Conservation (phyloP, 768 basidiomycete genomes). For the Brasilioporus rufonigricans region DNA sequence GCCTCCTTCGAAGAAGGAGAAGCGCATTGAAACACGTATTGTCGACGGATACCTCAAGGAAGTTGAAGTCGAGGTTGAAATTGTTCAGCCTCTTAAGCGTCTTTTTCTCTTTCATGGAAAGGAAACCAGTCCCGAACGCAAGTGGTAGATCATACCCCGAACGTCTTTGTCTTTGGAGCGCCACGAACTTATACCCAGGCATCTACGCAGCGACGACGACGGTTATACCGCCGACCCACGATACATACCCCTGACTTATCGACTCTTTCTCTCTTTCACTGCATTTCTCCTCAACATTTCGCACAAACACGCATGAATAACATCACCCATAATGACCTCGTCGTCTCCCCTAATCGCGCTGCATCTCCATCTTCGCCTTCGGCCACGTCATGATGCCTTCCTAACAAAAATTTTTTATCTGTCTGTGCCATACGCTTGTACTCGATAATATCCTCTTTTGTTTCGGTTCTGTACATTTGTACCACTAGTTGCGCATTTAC, state of each 20-base stretch:
- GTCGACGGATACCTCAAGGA: conserved; percentile 50
- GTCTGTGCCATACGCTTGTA: conserved; percentile 35
- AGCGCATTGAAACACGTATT: conserved; percentile 46
- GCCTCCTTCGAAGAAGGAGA: conserved; percentile 54
- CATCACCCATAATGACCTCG: conserved; percentile 29
- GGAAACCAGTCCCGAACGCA: conserved; percentile 29
- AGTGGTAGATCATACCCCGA: conserved; percentile 24
- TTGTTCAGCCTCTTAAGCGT: conserved; percentile 54
- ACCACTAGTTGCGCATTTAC: conserved; percentile 35
- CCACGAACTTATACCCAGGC: conserved; percentile 29
- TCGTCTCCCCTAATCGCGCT: conserved; percentile 33
- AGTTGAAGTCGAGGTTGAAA: conserved; percentile 52
- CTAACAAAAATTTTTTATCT: conserved; percentile 21
- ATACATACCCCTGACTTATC: conserved; percentile 39
- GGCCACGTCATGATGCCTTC: conserved; percentile 16
- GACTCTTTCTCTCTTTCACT: conserved; percentile 4
- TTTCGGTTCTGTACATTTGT: conserved; percentile 32
- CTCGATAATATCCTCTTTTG: conserved; percentile 27
- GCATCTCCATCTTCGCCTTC: conserved; percentile 19
- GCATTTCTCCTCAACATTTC: conserved; percentile 23
- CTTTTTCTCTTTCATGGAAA: conserved; percentile 68
- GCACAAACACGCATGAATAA: conserved; percentile 25
- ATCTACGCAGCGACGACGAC: conserved; percentile 25
- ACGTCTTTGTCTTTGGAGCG: conserved; percentile 10
- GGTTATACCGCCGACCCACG: conserved; percentile 33